Percentiles rank a stretch among this genome's conserved stretches.
These are phyloP conservation scores for Pseudocercospora pini-densiflorae DNA, from an alignment of 2,329 filamentous ascomycete species.

Conservation along the genomic window DNA sequence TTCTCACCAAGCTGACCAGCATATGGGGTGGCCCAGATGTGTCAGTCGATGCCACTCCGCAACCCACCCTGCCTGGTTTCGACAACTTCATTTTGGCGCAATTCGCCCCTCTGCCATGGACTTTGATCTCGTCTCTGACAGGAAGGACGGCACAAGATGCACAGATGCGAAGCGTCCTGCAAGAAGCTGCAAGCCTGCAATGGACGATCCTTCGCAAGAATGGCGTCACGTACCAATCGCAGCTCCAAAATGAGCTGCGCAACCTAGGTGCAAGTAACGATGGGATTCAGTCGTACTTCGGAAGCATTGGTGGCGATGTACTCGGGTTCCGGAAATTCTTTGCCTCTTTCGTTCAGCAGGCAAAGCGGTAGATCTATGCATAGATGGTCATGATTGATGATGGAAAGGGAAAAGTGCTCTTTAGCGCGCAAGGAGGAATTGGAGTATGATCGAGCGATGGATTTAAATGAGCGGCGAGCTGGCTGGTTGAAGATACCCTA, in stretches of 20 bases:
- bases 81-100: slow-evolving; percentile 86
- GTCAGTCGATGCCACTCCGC: slow-evolving; percentile 52
- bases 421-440: background rate
- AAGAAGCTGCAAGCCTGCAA: slow-evolving; percentile 85
- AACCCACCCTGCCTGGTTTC: slow-evolving; percentile 76
- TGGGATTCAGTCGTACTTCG: slow-evolving; percentile 67
- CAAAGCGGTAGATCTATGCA: slow-evolving; percentile 26
- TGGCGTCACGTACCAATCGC: slow-evolving; percentile 76
- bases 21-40: slow-evolving; percentile 90
- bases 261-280: slow-evolving; percentile 69
- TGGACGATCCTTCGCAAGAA: slow-evolving; percentile 91
- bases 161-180: slow-evolving; percentile 83
- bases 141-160: slow-evolving; percentile 78
- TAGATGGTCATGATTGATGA: background rate
- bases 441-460: slow-evolving; percentile 1
- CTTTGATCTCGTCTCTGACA: slow-evolving; percentile 70
- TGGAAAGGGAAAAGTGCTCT: background rate
- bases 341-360: slow-evolving; percentile 46
- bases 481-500: slow-evolving; percentile 14
- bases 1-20: slow-evolving; percentile 80
- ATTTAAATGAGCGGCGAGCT: slow-evolving; percentile 11
- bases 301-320: slow-evolving; percentile 53
- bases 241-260: slow-evolving; percentile 68
- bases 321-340: slow-evolving; percentile 53
- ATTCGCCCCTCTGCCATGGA: slow-evolving; percentile 91